Conservation (phyloP, 2,329 filamentous ascomycete genomes). For the Penicillium sp. region DNA sequence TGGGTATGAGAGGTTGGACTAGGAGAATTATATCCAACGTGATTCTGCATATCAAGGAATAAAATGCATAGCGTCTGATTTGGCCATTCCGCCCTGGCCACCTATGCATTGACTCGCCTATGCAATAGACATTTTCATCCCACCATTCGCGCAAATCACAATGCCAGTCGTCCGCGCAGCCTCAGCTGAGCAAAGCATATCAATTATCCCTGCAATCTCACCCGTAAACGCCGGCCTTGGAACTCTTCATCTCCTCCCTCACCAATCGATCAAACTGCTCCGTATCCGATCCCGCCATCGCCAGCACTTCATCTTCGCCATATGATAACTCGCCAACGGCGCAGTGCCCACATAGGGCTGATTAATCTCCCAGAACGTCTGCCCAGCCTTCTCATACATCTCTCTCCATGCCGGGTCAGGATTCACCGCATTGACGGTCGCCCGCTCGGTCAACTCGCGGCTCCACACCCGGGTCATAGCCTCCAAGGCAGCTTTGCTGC, state of each 20-base stretch:
- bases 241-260: constrained; percentile 52
- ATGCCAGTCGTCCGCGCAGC: constrained; percentile 71
- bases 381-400: constrained; percentile 46
- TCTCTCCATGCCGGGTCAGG: constrained; percentile 49
- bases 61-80: too few species aligned
- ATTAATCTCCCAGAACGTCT: constrained; percentile 52
- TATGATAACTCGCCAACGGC: constrained; percentile 49
- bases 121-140: constrained; percentile 31
- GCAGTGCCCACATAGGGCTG: constrained; percentile 58
- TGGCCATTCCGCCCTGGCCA: too few species aligned
- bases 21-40: not conserved
- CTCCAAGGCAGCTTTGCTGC: constrained; percentile 64
- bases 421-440: constrained; percentile 63
- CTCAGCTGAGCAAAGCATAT: constrained; percentile 68
- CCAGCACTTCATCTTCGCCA: not conserved
- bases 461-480: constrained; percentile 64
- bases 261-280: not conserved
- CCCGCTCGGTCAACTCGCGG: constrained; percentile 58
- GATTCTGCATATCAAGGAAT: too few species aligned
- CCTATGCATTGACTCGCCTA: not conserved
- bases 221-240: constrained; percentile 57
- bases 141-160: constrained; percentile 73
- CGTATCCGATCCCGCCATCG: not conserved
- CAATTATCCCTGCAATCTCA: constrained; percentile 71
- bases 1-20: constrained; percentile 42